Base-by-base conservation (phyloP, 108 stramenopile genomes). In the Cyclostephanos tholiformis region DNA sequence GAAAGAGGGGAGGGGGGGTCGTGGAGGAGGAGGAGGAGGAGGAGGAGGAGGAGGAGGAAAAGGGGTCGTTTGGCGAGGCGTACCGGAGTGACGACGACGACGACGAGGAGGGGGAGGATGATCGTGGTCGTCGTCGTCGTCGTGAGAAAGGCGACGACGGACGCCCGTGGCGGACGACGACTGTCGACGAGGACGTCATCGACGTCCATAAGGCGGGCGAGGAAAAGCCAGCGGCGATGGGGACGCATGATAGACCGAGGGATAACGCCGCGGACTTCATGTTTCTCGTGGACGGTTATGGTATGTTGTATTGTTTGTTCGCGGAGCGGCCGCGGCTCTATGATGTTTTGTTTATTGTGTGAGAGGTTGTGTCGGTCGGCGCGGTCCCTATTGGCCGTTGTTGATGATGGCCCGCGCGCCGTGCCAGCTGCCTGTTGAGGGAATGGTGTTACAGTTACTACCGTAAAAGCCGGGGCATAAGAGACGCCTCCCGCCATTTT, bases 21-120 rank as follows among this genome's bases (percentile, higher is more conserved):
- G 88, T 86, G 88, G 90, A 89, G 84, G 72, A 77, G 53, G 89
- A 81, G 53, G 77, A 38, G 23, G 91, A 82, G 27, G 63, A 25
- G n/a, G n/a, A n/a, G n/a, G n/a, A n/a, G n/a, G n/a, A n/a, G n/a
- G n/a, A n/a, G n/a, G n/a, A n/a, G n/a, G n/a, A n/a, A n/a, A n/a
- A n/a, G 27, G 16, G 72, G 53, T 60, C 25, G 11, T 59, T 65
- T 22, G 72, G 27, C 19, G 23, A 27, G 27, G 23, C 65, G 39
- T 27, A 56, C 16, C 22, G 67, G 39, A 36, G 35, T 5, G 66
- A 50, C 22, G 71, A 67, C 26, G 57, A 20, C 7, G 44, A 0
- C 2, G 16, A 46, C 2, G 64, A 8, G 62, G 16, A 43, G 48
- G 26, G 19, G 25, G 58, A 68, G 5, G 29, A 55, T 12, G n/a